Evolutionary conservation across 2,329 filamentous ascomycete species (phyloP), one percentile per base, ranked within the genome.

Genomic region (Alternaria consortialis): DNA sequence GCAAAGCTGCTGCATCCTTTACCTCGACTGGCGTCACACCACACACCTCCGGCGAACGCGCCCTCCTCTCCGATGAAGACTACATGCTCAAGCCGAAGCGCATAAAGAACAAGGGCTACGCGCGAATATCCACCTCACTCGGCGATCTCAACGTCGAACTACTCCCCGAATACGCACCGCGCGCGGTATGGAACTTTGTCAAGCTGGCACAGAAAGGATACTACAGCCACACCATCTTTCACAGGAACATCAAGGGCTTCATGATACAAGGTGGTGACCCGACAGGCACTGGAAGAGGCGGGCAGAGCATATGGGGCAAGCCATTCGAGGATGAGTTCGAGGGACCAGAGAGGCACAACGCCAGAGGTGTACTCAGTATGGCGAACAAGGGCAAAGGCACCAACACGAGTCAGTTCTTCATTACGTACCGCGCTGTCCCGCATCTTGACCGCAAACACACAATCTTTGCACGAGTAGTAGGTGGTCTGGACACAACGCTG

Each of bases 241-340:
- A 99, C 79, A 89, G 95, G 64, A 97, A 96, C 77, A 97, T 99
- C 71, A 90, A 90, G 59, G 92, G 91, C 70, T 99, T 99, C 77
- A 99, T 99, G 95, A 92, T 99, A 39, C 95, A 99, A 78, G 94
- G 94, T 43, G 95, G 95, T 37, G 95, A 99, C 75, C 95, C 95
- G 0, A 92, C 93, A 0, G 94, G 94, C 1, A 97, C 93, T 0
- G 95, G 95, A 1, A 87, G 92, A 62, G 95, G 95, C n/a, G 95
- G 95, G 0, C 83, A 88, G 50, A 96, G 91, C 72, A 89, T 97
- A 62, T 99, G 95, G 95, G 92, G 92, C 60, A 97, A 96, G 80
- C 92, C 93, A 63, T 99, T 99, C 73, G 85, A 90, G 54, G 95
- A 99, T 77, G 95, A 99, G 76, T 90, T 98, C 64, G 93, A 97